Conservation (phyloP, 2,329 filamentous ascomycete genomes). For the Colletotrichum coccodes region DNA sequence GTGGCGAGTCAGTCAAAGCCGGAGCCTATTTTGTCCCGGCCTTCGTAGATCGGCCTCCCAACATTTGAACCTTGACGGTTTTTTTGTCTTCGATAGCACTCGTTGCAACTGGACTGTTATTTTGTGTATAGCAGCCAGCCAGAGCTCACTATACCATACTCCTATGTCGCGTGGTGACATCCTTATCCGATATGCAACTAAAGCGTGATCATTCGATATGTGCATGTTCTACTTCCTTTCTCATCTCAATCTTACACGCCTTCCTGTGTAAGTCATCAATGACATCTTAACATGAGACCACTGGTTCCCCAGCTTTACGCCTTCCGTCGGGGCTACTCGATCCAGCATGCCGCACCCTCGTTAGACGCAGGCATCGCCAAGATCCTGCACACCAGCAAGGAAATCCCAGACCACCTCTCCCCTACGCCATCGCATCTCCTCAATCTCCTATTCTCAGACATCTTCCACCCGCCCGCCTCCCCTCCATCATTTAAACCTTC, state of each 20-base stretch:
- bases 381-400: slow-evolving; percentile 38
- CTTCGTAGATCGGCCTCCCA: no score
- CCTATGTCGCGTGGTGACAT: neutral
- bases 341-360: slow-evolving; percentile 1
- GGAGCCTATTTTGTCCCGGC: no score
- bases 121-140: neutral
- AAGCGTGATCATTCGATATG: neutral
- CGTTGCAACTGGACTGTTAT: neutral
- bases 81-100: neutral
- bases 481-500: slow-evolving; percentile 35
- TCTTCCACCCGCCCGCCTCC: slow-evolving; percentile 47
- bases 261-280: slow-evolving; percentile 23
- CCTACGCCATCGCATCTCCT: slow-evolving; percentile 75
- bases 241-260: neutral
- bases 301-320: neutral
- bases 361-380: slow-evolving; percentile 9
- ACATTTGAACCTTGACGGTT: neutral
- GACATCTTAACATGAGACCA: slow-evolving; percentile 6
- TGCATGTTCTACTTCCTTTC: neutral
- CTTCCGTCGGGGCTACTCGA: slow-evolving; percentile 9
- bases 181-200: slow-evolving; percentile 10
- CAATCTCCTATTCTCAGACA: slow-evolving; percentile 67
- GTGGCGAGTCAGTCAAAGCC: no score
- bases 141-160: neutral
- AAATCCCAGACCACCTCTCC: slow-evolving; percentile 57